phyloP scores from a whole-genome alignment of 371 early-diverging fungal genomes.

The Catenaria anguillulae region DNA sequence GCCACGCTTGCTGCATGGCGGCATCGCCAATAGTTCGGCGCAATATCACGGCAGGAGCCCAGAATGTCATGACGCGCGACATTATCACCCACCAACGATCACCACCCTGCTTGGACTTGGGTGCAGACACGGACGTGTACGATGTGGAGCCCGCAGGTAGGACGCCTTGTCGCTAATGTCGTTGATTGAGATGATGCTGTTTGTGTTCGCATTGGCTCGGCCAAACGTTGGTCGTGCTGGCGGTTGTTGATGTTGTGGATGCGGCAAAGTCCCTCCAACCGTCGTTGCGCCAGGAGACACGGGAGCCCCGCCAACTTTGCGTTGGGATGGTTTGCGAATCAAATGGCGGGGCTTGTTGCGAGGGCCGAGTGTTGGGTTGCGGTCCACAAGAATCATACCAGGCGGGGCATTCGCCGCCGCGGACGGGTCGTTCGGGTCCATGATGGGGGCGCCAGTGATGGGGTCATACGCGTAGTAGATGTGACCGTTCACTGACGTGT shows the following conservation, averaged over 20 bases:
- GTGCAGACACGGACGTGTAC: not conserved
- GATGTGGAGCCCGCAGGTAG: not conserved
- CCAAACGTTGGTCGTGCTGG: too few species aligned
- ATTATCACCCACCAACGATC: slow-evolving; percentile 44
- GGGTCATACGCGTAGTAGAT: too few species aligned
- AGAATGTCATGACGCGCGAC: slow-evolving; percentile 56
- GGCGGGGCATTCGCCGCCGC: not conserved
- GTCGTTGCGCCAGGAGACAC: not conserved
- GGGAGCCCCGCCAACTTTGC: too few species aligned
- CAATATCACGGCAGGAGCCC: slow-evolving; percentile 48
- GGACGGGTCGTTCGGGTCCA: not conserved
- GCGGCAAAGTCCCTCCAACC: not conserved
- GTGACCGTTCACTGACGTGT: too few species aligned
- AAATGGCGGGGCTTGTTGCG: not conserved
- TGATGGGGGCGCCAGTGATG: not conserved
- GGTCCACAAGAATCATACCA: not conserved
- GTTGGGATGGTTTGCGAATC: not conserved
- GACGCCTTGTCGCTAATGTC: not conserved
- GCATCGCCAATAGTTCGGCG: not conserved
- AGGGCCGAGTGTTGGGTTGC: not conserved
- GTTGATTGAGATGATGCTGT: not conserved
- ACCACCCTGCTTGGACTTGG: not conserved
- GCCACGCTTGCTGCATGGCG: slow-evolving; percentile 72
- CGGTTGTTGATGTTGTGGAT: too few species aligned
- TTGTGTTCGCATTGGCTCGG: not conserved